These are phyloP conservation scores for Talaromyces atroroseus DNA, from an alignment of 2,329 filamentous ascomycete genomes.

Conservation along the genomic window DNA sequence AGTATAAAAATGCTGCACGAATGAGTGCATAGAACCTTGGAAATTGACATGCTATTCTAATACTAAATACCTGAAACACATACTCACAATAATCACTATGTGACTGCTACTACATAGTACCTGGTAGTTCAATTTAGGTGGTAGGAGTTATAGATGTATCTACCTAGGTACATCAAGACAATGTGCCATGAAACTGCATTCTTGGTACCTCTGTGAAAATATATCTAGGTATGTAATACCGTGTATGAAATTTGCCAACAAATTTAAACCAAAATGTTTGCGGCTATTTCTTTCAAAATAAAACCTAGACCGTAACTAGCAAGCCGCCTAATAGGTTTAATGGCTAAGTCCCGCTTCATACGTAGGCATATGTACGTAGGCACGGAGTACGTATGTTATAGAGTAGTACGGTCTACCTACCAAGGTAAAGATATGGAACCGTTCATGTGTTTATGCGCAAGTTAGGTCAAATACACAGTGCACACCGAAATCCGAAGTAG, in stretches of 20 bases:
- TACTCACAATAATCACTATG: not conserved
- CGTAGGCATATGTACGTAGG: not conserved
- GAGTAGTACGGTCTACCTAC: too few species aligned
- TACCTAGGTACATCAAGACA: not conserved
- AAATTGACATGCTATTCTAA: not conserved
- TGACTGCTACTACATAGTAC: not conserved
- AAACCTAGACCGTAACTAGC: too few species aligned
- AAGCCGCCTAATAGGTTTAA: too few species aligned
- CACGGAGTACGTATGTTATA: not conserved
- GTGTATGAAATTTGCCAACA: not conserved
- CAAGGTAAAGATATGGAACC: too few species aligned
- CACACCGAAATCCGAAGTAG: not conserved
- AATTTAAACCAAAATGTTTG: not conserved
- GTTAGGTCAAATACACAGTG: not conserved
- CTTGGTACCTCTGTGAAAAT: not conserved
- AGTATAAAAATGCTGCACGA: not conserved
- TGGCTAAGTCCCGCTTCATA: not conserved
- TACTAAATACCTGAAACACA: not conserved
- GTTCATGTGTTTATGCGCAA: too few species aligned
- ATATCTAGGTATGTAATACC: not conserved
- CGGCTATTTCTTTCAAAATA: not conserved
- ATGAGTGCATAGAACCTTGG: not conserved
- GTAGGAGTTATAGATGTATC: not conserved
- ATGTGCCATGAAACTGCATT: not conserved
- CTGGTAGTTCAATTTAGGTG: not conserved